Evolutionary conservation across 2,329 filamentous ascomycete species (phyloP), one percentile per base, ranked within the genome.

Genomic region (Metarhizium guizhouense): DNA sequence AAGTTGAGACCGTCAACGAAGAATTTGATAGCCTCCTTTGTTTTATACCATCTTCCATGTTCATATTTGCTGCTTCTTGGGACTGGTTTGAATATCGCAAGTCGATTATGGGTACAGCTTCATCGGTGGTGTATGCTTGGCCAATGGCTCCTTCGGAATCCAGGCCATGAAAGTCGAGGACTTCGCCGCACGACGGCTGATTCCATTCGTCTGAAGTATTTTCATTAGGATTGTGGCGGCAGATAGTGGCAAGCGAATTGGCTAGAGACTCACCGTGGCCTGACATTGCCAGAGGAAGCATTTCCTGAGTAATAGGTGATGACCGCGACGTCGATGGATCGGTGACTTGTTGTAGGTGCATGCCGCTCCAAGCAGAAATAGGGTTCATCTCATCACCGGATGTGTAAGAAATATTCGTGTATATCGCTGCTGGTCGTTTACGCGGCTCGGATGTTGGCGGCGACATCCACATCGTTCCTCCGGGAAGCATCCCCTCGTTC

Each of bases 1-100:
- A 80, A 1, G 81, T 88, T 16, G 86, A 89, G 72, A 89, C 80
- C 43, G 85, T 87, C 64, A 88, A 87, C 1, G 86, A 88, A 2
- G 86, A 88, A 51, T 85, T 85, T 20, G 86, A 88, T 75, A 88
- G 80, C 58, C 85, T 80, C 57, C 85, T 78, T 50, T 78, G 75
- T 59, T 81, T 78, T 49, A 78, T 69, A n/a, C 72, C 73, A 54
- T 76, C 72, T 45, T 83, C 81, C 58, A 80, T 75, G 56, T 72
- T 73, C 57, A 80, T 63, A 18, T 70, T 60, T 40, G 83, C 79
- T 54, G 73, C 70, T n/a, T 84, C 81, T 25, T 67, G 64, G 40
- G 68, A 76, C 62, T 61, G 72, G 62, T 57, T 75, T 67, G 59
- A 73, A 62, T 80, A 84, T 64, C 81, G 74, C 56, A 85, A 69